Conservation (phyloP, 129 eudicot genomes). For the Pseudognaphalium luteoalbum region DNA sequence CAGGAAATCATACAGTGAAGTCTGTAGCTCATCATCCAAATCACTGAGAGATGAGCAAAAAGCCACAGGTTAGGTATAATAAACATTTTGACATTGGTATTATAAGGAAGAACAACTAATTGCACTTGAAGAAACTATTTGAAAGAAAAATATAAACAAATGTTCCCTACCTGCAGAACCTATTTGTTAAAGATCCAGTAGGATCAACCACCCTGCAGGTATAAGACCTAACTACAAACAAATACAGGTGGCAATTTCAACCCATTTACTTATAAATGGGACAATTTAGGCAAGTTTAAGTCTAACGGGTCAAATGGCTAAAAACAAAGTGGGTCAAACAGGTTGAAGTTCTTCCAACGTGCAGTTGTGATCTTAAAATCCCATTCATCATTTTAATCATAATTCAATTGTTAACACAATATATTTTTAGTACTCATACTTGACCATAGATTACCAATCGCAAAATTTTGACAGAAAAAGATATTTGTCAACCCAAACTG, state of each 20-base stretch:
- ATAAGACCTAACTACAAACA: neutral
- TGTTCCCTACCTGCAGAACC: neutral
- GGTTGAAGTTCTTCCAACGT: neutral
- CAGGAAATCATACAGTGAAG: constrained; percentile 65
- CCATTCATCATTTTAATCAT: neutral
- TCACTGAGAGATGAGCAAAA: constrained; percentile 51
- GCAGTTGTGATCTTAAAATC: neutral
- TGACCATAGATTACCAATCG: neutral
- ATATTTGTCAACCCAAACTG: too few relatives aligned
- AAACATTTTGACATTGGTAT: neutral
- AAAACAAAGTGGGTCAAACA: neutral
- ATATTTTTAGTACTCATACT: neutral
- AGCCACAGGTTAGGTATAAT: neutral
- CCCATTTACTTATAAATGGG: neutral
- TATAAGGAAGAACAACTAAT: neutral
- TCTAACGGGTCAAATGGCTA: neutral
- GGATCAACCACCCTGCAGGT: neutral
- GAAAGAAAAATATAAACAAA: neutral
- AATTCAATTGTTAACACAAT: neutral
- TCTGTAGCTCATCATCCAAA: constrained; percentile 72
- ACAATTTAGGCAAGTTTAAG: neutral
- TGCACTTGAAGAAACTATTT: neutral
- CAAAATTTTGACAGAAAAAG: neutral
- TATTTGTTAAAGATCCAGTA: neutral
- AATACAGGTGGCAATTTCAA: neutral